Evolutionary conservation across 176 grass and related monocot genomes (phyloP).

Genomic region (Elymus sibiricus): DNA sequence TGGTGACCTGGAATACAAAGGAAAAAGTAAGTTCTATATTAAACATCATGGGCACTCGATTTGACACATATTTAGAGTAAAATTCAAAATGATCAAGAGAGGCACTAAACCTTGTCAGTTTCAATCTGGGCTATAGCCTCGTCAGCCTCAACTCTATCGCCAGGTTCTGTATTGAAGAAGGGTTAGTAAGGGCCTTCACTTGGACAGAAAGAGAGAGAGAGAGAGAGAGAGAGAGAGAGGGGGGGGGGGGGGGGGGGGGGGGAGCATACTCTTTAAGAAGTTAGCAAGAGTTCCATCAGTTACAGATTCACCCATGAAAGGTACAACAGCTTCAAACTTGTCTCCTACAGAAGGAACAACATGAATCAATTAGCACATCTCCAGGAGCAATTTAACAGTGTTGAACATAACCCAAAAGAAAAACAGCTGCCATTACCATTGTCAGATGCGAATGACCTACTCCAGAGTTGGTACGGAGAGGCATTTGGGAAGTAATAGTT

Average conservation of each 20-base stretch:
- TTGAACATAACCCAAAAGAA: not conserved
- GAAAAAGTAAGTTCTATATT: not conserved
- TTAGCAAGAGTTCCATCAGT: conserved; percentile 95
- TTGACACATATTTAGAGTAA: not conserved
- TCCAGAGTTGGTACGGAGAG: conserved; percentile 75
- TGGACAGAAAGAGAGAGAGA: not conserved
- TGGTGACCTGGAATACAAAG: conserved; percentile 72
- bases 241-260: not conserved
- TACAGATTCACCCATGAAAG: conserved; percentile 99
- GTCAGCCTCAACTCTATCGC: conserved; percentile 81
- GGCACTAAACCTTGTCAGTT: conserved; percentile 70
- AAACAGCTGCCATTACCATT: conserved; percentile 42
- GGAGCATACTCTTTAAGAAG: conserved; percentile 81
- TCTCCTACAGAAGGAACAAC: conserved; percentile 46
- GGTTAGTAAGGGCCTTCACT: not conserved
- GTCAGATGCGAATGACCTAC: conserved; percentile 86
- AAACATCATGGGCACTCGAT: not conserved
- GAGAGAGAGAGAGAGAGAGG: not conserved
- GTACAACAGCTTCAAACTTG: conserved; percentile 78
- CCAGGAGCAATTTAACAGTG: not conserved
- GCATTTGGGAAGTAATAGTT: conserved; percentile 45
- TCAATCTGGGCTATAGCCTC: conserved; percentile 98
- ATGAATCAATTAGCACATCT: conserved; percentile 10
- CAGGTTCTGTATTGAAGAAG: conserved; percentile 62
- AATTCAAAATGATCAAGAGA: not conserved